Base-by-base conservation (phyloP, 2,329 filamentous ascomycete species). In the Sporothrix mexicana region DNA sequence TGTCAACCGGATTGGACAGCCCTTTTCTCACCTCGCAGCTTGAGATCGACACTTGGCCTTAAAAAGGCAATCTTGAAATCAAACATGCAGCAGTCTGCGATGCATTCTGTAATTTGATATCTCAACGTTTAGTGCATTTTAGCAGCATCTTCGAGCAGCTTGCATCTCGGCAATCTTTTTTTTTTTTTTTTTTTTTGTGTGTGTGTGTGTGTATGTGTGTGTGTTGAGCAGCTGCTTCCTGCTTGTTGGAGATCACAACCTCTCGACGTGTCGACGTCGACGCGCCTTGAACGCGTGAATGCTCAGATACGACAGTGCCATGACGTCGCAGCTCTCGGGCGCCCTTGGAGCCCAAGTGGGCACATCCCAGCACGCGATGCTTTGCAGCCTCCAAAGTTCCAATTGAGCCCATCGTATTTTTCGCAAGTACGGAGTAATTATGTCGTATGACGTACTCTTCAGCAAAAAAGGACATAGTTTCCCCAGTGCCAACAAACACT, bases 321-420 rank as follows among this genome's bases (percentile, higher is more conserved):
- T 53, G 23, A 68, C 45, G 64, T 20, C 23, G 64, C 64, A 68
- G 45, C 45, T 66, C 45, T 66, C 43, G 23, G 62, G 13, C 20
- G 23, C 3, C 2, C 62, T 61, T 45, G 17, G 30, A 13, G 1
- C 25, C 2, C 23, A 43, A 23, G 59, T 20, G 51, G n/a, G 20
- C 30, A 36, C 30, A 36, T 36, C 30, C 30, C 9, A 55, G 17
- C 51, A 55, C 51, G 51, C 51, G 20, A 55, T 55, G n/a, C 51
- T 36, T 7, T 36, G 30, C 30, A 4, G n/a, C n/a, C n/a, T n/a
- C 51, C 12, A 9, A 20, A 25, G 9, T 36, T 25, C 43, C 20
- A 23, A 30, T 30, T 6, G 45, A 47, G 62, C 62, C 43, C 12
- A 36, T 36, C 51, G 20, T 55, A 61, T 36, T 30, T 59, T 23